Conservation (phyloP, 2,329 filamentous ascomycete genomes). For the Alternaria conjuncta region DNA sequence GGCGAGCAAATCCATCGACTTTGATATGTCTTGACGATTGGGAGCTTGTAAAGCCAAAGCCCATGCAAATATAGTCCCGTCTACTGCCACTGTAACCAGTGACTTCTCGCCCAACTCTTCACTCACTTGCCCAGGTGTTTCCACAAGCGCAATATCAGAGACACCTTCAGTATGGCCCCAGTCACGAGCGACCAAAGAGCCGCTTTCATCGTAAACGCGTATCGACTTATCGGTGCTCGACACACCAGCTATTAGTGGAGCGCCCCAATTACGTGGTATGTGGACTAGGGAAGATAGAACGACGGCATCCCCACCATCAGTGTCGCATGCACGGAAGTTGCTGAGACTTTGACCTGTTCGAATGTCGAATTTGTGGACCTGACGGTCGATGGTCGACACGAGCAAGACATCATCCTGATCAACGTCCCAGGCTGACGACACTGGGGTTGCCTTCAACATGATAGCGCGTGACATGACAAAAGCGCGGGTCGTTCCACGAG, state of each 20-base stretch:
- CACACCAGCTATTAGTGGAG: constrained; percentile 79
- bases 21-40: constrained; percentile 41
- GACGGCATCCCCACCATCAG: constrained; percentile 79
- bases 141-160: constrained; percentile 74
- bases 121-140: constrained; percentile 49
- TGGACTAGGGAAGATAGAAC: constrained; percentile 79
- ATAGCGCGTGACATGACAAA: constrained; percentile 80
- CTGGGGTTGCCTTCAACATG: constrained; percentile 82
- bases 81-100: constrained; percentile 57
- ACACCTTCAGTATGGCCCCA: constrained; percentile 96
- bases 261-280: constrained; percentile 60
- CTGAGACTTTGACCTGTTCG: constrained; percentile 71
- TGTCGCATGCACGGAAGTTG: constrained; percentile 83
- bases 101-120: constrained; percentile 57
- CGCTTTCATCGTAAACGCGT: constrained; percentile 83
- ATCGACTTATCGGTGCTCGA: constrained; percentile 97
- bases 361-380: constrained; percentile 66
- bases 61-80: constrained; percentile 61
- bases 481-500: constrained; percentile 66
- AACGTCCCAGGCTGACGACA: constrained; percentile 77
- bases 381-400: constrained; percentile 68
- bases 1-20: constrained; percentile 47
- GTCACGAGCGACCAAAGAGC: constrained; percentile 81
- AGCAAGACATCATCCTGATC: constrained; percentile 64
- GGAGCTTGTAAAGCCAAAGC: constrained; percentile 37